Base-by-base conservation (phyloP, 2,329 filamentous ascomycete genomes). In the Colletotrichum aenigma region DNA sequence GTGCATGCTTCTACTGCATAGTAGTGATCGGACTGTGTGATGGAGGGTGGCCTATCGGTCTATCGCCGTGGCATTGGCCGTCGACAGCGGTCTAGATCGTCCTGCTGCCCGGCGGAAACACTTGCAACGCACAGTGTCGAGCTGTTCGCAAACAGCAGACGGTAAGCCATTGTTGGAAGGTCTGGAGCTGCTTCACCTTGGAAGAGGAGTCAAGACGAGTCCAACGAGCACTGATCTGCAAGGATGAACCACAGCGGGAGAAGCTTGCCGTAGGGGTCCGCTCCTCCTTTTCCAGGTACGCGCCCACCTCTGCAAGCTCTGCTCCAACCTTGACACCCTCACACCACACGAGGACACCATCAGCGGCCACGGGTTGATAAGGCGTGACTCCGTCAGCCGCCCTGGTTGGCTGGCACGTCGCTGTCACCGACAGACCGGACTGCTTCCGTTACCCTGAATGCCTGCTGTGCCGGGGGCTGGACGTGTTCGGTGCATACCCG, bases 31-130 rank as follows among this genome's bases (percentile, higher is more conserved):
- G 61, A 75, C 69, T 75, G 68, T 75, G 55, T 68, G 21, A 60
- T 60, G 74, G 74, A 76, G 70, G 70, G 74, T 64, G 74, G 74
- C 74, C 74, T 30, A 74, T 76, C 43, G 74, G 64, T 60, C 74
- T 48, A 65, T 69, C 21, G 70, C 74, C 74, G 48, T 60, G 36
- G 69, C 69, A 75, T 60, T 38, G 64, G 56, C 70, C 38, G 43
- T 48, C 21, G 55, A 55, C 32, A 18, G 70, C 60, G 60, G 73
- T 70, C 67, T 70, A 70, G 67, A 70, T 70, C 56, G 32, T 52
- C 67, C n/a, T 30, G 67, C 66, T 28, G 21, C 30, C 15, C 52
- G 52, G 32, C 66, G 52, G 66, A 68, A 68, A 68, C 52, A 34
- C 66, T 60, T 52, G 48, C 24, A 55, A 52, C 21, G 24, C 56